These are phyloP conservation scores for Penicillium sp. DNA, from an alignment of 2,329 filamentous ascomycete genomes.

Conservation along the genomic window DNA sequence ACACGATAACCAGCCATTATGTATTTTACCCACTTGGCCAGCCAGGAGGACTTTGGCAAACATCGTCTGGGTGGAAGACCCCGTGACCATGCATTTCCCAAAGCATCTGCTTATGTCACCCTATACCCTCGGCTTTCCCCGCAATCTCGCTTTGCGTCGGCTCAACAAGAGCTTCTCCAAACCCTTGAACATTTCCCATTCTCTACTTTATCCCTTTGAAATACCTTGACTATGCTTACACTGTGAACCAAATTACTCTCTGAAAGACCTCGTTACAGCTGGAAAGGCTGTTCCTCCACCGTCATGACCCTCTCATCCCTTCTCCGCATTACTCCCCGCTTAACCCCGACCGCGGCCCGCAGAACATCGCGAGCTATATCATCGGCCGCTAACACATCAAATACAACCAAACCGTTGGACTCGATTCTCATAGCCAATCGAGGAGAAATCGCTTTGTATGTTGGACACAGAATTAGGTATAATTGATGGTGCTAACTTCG, in stretches of 20 bases:
- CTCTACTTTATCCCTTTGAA: conserved; percentile 4
- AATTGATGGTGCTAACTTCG: conserved; percentile 11
- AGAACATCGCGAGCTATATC: conserved; percentile 33
- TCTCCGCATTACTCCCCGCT: conserved; percentile 43
- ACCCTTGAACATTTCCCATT: conserved; percentile 8
- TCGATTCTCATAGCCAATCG: conserved; percentile 95
- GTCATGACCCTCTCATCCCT: conserved; percentile 40
- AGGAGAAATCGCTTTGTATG: conserved; percentile 84
- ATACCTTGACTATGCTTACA: conserved; percentile 12
- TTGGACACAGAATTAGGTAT: background rate
- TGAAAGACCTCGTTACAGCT: conserved; percentile 9
- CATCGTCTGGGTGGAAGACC: background rate
- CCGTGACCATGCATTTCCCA: background rate
- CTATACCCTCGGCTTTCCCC: conserved; percentile 28
- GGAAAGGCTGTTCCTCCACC: conserved; percentile 9
- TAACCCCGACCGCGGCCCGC: conserved; percentile 32
- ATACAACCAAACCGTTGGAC: conserved; percentile 49
- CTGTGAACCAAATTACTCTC: background rate
- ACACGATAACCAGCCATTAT: background rate
- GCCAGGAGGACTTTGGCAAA: background rate
- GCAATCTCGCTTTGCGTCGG: conserved; percentile 43
- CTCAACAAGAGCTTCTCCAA: conserved; percentile 23
- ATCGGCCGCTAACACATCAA: conserved; percentile 26
- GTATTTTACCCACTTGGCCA: background rate
- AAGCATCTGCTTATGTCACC: conserved; percentile 11